phyloP scores from a whole-genome alignment of 2,329 filamentous ascomycete genomes.

The Monilinia polystroma region DNA sequence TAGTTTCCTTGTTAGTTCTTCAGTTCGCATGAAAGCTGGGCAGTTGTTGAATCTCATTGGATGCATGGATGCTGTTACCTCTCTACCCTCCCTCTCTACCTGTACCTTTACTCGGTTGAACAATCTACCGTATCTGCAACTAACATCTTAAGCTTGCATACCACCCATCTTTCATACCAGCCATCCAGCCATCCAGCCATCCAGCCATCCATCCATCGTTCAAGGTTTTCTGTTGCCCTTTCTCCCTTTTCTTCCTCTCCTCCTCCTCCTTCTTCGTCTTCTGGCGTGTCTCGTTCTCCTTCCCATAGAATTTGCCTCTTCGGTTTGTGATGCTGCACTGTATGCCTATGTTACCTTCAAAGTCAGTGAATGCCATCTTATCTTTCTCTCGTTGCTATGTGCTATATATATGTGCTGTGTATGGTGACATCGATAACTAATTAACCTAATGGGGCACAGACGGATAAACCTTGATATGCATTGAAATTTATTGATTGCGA shows the following conservation, averaged over 20 bases:
- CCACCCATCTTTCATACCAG: too few relatives aligned
- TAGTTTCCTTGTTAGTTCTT: too few relatives aligned
- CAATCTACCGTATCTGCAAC: neutral
- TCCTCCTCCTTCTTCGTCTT: neutral
- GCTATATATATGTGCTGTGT: too few relatives aligned
- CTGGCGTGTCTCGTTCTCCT: neutral
- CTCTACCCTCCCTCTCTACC: too few relatives aligned
- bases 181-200: neutral
- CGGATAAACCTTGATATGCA: constrained; percentile 10
- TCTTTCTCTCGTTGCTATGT: neutral
- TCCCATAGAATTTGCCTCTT: neutral
- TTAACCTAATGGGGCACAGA: constrained; percentile 4
- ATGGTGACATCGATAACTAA: neutral
- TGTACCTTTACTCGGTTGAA: neutral
- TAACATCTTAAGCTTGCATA: too few relatives aligned
- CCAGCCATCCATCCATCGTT: neutral
- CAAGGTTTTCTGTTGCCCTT: neutral
- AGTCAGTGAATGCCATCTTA: neutral
- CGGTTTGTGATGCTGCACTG: neutral
- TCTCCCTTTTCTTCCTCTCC: neutral
- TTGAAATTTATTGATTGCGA: constrained; percentile 29
- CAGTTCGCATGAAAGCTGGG: too few relatives aligned
- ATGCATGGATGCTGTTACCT: too few relatives aligned
- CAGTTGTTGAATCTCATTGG: too few relatives aligned
- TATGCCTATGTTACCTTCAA: neutral